Base-by-base conservation (phyloP, 495 filamentous ascomycete genomes). In the Acidomyces sp. region DNA sequence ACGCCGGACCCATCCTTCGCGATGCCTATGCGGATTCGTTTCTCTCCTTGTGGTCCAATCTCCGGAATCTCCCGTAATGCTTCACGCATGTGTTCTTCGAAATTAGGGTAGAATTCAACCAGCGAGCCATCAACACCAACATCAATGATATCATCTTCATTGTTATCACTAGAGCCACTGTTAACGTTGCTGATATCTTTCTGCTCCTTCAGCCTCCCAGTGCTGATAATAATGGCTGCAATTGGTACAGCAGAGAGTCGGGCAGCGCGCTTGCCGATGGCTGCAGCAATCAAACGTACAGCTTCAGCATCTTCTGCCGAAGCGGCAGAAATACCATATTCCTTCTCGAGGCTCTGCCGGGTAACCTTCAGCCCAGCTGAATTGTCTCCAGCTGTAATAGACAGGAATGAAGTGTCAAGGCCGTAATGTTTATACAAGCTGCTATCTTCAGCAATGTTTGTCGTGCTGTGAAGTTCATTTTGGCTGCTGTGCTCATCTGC, bases 1-100 rank as follows among this genome's bases (percentile, higher is more conserved):
- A 95, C 87, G 38, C 87, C 87, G 42, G 75, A 81, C 34, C 87
- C 87, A 62, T 95, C 87, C 70, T 90, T 88, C 38, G 87, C 87
- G 59, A 94, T 84, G 10, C 85, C 87, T 51, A 95, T 93, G 29
- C 82, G 69, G 45, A 95, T 72, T 58, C 74, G 78, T 59, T 79
- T 76, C 39, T 88, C 83, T 6, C 83, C 82, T 9, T 68, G 65
- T 9, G 55, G 59, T 9, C 85, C 86, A 50, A 93, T 76, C 40
- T 77, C 71, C 21, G 77, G 67, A 13, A 93, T 69, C 39, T 70
- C 71, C 17, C 74, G 62, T 37, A 94, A 58, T 18, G 81, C 80
- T 50, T 85, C 80, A 18, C 77, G 74, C 55, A 94, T 71, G 59
- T 82, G 72, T 15, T 72, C 75, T 49, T 86, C 74, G 57, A 93